A percentile compares a stretch with the other conserved stretches of the same genome.
These are phyloP conservation scores for Eruca vesicaria DNA, from an alignment of 441 rosid genomes.

Conservation along the genomic window DNA sequence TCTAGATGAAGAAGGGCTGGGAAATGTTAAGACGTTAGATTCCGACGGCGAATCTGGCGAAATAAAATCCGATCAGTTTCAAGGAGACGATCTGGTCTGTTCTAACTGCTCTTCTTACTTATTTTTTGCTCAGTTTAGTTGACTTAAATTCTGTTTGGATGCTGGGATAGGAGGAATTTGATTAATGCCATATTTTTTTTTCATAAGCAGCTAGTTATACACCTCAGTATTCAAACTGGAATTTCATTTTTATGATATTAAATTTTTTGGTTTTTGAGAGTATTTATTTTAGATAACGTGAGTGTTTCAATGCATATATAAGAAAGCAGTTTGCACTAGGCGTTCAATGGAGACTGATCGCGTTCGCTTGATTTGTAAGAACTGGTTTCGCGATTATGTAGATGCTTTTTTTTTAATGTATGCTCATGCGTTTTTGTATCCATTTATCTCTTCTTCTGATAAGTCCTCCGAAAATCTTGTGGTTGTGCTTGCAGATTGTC, in stretches of 20 bases:
- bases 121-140: background rate
- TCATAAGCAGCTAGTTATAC: background rate
- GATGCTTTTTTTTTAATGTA: conserved; percentile 22
- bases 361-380: conserved; percentile 86
- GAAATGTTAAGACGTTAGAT: conserved; percentile 19
- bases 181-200: background rate
- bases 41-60: conserved; percentile 38
- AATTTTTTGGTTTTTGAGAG: conserved; percentile 52
- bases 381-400: conserved; percentile 44
- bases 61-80: conserved; percentile 35
- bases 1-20: conserved; percentile 60
- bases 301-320: conserved; percentile 49
- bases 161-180: conserved; percentile 24
- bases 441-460: background rate
- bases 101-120: conserved; percentile 38
- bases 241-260: too few species aligned
- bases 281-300: conserved; percentile 54
- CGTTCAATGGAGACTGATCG: conserved; percentile 79
- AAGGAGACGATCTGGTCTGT: conserved; percentile 65
- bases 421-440: conserved; percentile 15
- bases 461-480: conserved; percentile 18
- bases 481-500: conserved; percentile 35
- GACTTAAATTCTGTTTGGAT: conserved; percentile 29
- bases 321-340: conserved; percentile 72
- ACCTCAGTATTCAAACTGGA: conserved; percentile 41